phyloP scores from a whole-genome alignment of 1,284 basidiomycete genomes.

The Schizophyllum amplum region DNA sequence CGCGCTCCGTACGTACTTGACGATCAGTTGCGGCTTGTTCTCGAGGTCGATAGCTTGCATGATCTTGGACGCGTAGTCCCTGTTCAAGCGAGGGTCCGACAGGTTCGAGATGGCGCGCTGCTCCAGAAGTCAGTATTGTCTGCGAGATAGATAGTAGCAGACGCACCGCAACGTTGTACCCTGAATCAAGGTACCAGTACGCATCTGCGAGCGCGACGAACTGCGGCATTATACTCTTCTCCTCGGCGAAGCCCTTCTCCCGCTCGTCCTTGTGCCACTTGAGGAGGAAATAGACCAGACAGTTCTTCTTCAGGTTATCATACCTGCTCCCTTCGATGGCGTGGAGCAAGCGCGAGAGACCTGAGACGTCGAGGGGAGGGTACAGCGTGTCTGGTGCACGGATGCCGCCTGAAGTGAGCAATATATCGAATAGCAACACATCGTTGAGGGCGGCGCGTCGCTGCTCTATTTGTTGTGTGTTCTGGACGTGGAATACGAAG shows the following conservation, averaged over 20 bases:
- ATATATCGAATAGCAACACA: slow-evolving; percentile 63
- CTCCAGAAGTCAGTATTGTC: neutral
- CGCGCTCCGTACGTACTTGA: slow-evolving; percentile 61
- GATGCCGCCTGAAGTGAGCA: slow-evolving; percentile 59
- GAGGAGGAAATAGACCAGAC: slow-evolving; percentile 67
- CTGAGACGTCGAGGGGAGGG: slow-evolving; percentile 50
- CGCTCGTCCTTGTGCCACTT: slow-evolving; percentile 65
- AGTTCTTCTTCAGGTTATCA: slow-evolving; percentile 70
- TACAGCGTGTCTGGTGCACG: slow-evolving; percentile 48
- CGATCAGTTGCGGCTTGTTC: slow-evolving; percentile 44
- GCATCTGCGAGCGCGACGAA: slow-evolving; percentile 66
- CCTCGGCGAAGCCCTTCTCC: slow-evolving; percentile 44
- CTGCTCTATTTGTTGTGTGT: slow-evolving; percentile 44
- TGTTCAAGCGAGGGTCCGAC: slow-evolving; percentile 63
- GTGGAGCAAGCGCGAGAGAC: slow-evolving; percentile 46
- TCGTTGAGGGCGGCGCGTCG: slow-evolving; percentile 56
- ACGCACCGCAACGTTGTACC: slow-evolving; percentile 52
- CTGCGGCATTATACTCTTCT: slow-evolving; percentile 60
- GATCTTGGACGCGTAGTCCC: slow-evolving; percentile 69
- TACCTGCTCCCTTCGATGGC: slow-evolving; percentile 53
- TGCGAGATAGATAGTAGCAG: slow-evolving; percentile 1
- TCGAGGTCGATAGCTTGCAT: slow-evolving; percentile 54
- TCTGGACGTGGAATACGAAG: neutral
- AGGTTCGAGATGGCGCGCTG: slow-evolving; percentile 64
- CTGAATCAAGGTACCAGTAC: slow-evolving; percentile 72